Conservation (phyloP, 2,329 filamentous ascomycete species). For the Penicillium italicum region DNA sequence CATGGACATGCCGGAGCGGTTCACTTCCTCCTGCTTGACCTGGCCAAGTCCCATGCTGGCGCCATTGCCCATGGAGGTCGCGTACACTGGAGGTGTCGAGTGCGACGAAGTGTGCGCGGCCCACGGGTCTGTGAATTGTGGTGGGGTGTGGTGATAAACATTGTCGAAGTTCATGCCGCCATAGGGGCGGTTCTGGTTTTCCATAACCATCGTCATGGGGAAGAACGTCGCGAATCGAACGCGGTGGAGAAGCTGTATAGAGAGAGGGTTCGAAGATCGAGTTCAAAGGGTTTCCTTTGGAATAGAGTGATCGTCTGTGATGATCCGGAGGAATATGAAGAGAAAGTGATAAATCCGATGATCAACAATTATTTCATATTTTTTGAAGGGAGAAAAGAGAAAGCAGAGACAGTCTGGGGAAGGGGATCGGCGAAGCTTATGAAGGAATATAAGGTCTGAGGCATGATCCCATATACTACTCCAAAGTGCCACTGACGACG, state of each 20-base stretch:
- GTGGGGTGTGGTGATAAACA: slow-evolving; percentile 60
- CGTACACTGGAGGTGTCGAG: slow-evolving; percentile 60
- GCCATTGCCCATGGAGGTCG: slow-evolving; percentile 60
- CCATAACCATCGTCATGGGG: slow-evolving; percentile 93
- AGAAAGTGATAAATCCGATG: slow-evolving; percentile 20
- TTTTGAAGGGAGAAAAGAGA: slow-evolving; percentile 13
- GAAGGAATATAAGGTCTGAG: slow-evolving; percentile 36
- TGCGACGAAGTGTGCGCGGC: slow-evolving; percentile 55
- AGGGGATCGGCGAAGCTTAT: slow-evolving; percentile 46
- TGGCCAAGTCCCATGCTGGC: slow-evolving; percentile 53
- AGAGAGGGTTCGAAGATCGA: background rate
- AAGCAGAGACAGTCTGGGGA: slow-evolving; percentile 37
- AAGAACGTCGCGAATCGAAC: slow-evolving; percentile 22
- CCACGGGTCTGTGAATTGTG: slow-evolving; percentile 92
- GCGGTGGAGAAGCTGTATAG: slow-evolving; percentile 7
- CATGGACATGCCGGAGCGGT: slow-evolving; percentile 61
- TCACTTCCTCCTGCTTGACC: slow-evolving; percentile 55
- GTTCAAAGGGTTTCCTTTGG: background rate
- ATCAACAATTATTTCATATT: slow-evolving; percentile 11
- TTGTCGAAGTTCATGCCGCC: slow-evolving; percentile 76
- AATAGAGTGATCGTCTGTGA: slow-evolving; percentile 1
- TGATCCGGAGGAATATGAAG: slow-evolving; percentile 4
- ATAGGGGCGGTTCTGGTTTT: slow-evolving; percentile 79
- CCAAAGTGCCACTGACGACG: slow-evolving; percentile 41
- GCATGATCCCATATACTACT: slow-evolving; percentile 23